Percentiles rank a stretch among this genome's conserved stretches.
These are phyloP conservation scores for Mallotus nudiflorus DNA, from an alignment of 345 rosid genomes.

Conservation along the genomic window DNA sequence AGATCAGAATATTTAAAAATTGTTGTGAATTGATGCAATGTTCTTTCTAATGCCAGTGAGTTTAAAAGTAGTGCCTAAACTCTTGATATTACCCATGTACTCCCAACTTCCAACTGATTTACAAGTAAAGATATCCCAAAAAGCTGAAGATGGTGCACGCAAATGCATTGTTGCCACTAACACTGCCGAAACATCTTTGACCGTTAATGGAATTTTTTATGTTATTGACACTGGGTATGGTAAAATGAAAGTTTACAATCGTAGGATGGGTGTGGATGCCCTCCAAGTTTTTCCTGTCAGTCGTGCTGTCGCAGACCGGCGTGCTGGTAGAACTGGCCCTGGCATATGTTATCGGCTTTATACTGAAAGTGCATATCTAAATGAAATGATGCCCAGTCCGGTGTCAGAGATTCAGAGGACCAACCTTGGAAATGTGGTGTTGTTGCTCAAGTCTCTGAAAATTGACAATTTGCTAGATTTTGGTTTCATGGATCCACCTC, in stretches of 20 bases:
- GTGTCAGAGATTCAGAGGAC: conserved; percentile 99
- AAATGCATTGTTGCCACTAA: conserved; percentile 98
- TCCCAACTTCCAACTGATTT: conserved; percentile 98
- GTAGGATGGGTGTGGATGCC: conserved; percentile 99
- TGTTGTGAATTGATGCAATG: too few relatives aligned
- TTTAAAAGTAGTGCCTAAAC: conserved; percentile 72
- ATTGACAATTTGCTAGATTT: conserved; percentile 88
- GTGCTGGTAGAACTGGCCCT: conserved; percentile 97
- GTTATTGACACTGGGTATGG: conserved; percentile 97
- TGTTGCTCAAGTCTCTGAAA: conserved; percentile 89
- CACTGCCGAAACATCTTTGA: conserved; percentile 95
- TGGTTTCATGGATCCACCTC: conserved; percentile 99
- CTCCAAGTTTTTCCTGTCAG: conserved; percentile 96
- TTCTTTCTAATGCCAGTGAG: too few relatives aligned
- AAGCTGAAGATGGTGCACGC: conserved; percentile 94
- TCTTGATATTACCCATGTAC: conserved; percentile 90
- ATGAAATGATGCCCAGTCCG: conserved; percentile 85
- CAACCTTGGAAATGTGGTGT: conserved; percentile 91
- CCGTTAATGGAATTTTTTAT: conserved; percentile 89
- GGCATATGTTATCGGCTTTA: conserved; percentile 95
- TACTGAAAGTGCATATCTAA: conserved; percentile 86
- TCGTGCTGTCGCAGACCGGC: conserved; percentile 96
- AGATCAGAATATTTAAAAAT: too few relatives aligned
- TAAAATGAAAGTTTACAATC: conserved; percentile 97
- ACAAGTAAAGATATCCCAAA: conserved; percentile 93